Conservation (phyloP, 1,139 yeast species). For the Kazachstania sp. region DNA sequence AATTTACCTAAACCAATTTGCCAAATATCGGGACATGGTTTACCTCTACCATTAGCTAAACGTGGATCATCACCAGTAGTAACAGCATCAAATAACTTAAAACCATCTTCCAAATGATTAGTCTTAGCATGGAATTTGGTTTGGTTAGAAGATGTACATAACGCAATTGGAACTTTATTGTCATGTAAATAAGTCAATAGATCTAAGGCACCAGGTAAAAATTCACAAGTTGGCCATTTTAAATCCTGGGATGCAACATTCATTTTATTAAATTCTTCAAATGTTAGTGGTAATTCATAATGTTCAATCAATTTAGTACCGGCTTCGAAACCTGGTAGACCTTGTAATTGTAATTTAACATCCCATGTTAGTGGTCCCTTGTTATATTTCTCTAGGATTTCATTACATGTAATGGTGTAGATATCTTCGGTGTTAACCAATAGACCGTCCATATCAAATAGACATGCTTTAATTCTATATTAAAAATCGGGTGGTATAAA, state of each 20-base stretch:
- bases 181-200: constrained; percentile 45
- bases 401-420: constrained; percentile 69
- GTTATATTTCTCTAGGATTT: constrained; percentile 55
- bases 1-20: constrained; percentile 63
- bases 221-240: constrained; percentile 55
- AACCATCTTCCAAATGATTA: constrained; percentile 50
- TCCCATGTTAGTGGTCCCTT: constrained; percentile 86
- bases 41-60: constrained; percentile 77
- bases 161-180: constrained; percentile 63
- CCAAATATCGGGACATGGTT: constrained; percentile 93
- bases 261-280: constrained; percentile 48
- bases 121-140: constrained; percentile 62
- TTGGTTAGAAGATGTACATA: constrained; percentile 79
- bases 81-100: constrained; percentile 56
- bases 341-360: constrained; percentile 76
- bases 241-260: constrained; percentile 48
- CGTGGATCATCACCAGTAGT: constrained; percentile 86
- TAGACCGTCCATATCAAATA: constrained; percentile 95
- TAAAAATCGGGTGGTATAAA: not conserved
- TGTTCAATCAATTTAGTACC: constrained; percentile 57
- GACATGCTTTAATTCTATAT: constrained; percentile 59
- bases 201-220: constrained; percentile 80
- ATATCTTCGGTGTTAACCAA: constrained; percentile 84
- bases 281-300: constrained; percentile 57
- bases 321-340: constrained; percentile 75